These are phyloP conservation scores for Paraconiothyrium sp. DNA, from an alignment of 2,329 filamentous ascomycete genomes.

Conservation along the genomic window DNA sequence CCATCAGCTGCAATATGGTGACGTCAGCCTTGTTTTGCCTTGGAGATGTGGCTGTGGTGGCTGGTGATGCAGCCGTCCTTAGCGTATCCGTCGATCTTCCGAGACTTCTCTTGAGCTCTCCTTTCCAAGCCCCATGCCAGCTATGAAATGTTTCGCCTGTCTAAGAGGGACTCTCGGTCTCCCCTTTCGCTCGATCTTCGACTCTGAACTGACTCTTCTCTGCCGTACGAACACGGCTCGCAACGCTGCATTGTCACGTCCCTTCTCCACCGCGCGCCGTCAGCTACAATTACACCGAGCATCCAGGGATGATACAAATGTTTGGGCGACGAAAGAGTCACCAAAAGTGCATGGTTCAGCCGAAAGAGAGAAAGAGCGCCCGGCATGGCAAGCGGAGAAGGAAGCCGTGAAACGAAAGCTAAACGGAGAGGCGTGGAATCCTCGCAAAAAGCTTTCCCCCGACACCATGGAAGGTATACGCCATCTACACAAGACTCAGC, in stretches of 20 bases:
- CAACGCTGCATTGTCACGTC: conserved; percentile 24
- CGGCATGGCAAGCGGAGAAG: conserved; percentile 81
- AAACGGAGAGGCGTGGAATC: conserved; percentile 77
- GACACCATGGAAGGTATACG: conserved; percentile 92
- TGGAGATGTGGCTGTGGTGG: neutral
- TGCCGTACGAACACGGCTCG: conserved; percentile 16
- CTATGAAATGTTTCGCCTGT: conserved; percentile 43
- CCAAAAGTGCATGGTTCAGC: conserved; percentile 5
- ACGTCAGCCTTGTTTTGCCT: neutral
- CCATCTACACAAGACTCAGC: conserved; percentile 79
- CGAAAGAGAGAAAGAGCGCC: conserved; percentile 36
- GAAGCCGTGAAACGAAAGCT: conserved; percentile 79
- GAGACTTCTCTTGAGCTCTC: neutral
- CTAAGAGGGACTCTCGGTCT: conserved; percentile 33
- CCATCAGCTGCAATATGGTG: neutral
- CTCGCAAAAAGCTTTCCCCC: conserved; percentile 86
- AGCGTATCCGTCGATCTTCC: neutral
- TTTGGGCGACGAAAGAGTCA: conserved; percentile 48
- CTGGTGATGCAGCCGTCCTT: neutral
- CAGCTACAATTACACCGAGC: conserved; percentile 10
- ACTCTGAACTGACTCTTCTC: conserved; percentile 14
- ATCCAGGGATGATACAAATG: conserved; percentile 6
- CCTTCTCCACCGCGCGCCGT: conserved; percentile 25
- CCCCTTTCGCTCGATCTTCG: conserved; percentile 31
- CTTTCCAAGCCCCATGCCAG: conserved; percentile 7